These are phyloP conservation scores for Rhizoclosmatium globosum DNA, from an alignment of 192 early-diverging fungal genomes.

Conservation along the genomic window DNA sequence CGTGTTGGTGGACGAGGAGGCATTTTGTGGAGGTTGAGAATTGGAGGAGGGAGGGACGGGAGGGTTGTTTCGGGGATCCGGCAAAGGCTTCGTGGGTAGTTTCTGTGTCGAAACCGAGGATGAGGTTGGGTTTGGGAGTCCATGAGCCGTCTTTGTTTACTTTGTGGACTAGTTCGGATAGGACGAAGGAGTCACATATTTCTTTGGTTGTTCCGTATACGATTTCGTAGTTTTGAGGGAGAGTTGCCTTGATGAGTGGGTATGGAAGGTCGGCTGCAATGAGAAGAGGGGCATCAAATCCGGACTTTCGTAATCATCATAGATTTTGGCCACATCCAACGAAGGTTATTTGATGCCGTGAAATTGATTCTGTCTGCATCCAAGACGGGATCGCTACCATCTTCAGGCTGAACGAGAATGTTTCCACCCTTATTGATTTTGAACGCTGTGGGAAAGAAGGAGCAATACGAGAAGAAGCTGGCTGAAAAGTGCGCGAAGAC, in stretches of 20 bases:
- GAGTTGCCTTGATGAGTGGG: neutral
- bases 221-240: conserved; percentile 12
- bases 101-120: conserved; percentile 28
- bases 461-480: neutral
- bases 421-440: neutral
- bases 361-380: neutral
- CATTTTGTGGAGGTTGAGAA: conserved; percentile 9
- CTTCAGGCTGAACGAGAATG: neutral
- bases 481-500: conserved; percentile 14
- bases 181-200: conserved; percentile 18
- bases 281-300: conserved; percentile 14
- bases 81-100: conserved; percentile 6
- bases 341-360: neutral
- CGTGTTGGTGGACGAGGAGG: conserved; percentile 18
- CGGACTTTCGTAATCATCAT: conserved; percentile 20
- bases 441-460: conserved; percentile 23
- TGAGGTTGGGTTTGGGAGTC: conserved; percentile 16
- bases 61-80: neutral
- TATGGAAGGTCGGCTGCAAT: conserved; percentile 12
- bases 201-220: conserved; percentile 14
- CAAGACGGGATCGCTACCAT: neutral
- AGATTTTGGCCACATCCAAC: neutral
- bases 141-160: conserved; percentile 3
- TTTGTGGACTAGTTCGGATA: neutral
- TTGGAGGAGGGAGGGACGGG: conserved; percentile 14